Percentiles rank a stretch among this genome's conserved stretches.
phyloP scores from a whole-genome alignment of 2,329 filamentous ascomycete species.

The Aplosporella prunicola region DNA sequence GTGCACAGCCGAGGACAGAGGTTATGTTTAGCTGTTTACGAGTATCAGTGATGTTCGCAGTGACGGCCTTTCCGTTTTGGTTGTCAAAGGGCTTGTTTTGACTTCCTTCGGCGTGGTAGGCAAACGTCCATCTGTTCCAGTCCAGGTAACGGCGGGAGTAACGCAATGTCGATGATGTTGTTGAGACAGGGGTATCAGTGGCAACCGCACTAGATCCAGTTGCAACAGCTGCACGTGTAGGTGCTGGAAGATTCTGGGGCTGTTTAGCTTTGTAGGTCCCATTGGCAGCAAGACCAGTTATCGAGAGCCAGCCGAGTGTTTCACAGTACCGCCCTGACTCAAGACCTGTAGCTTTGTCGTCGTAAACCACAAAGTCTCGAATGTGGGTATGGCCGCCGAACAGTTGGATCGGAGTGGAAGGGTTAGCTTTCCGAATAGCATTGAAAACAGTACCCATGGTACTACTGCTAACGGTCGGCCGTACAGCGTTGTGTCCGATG shows the following conservation, averaged over 20 bases:
- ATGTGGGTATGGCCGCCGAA: slow-evolving; percentile 58
- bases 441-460: slow-evolving; percentile 44
- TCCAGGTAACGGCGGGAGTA: slow-evolving; percentile 52
- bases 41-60: slow-evolving; percentile 40
- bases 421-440: slow-evolving; percentile 48
- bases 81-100: slow-evolving; percentile 41
- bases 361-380: slow-evolving; percentile 55
- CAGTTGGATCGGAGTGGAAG: slow-evolving; percentile 52
- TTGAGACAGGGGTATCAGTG: slow-evolving; percentile 27
- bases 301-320: slow-evolving; percentile 57
- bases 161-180: slow-evolving; percentile 34
- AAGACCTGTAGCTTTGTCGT: slow-evolving; percentile 51
- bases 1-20: slow-evolving; percentile 50
- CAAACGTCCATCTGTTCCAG: slow-evolving; percentile 58
- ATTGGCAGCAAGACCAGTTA: slow-evolving; percentile 47
- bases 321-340: slow-evolving; percentile 58
- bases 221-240: slow-evolving; percentile 25
- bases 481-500: slow-evolving; percentile 54
- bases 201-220: slow-evolving; percentile 17
- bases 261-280: slow-evolving; percentile 33
- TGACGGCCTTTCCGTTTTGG: slow-evolving; percentile 37
- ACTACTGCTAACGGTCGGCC: slow-evolving; percentile 35
- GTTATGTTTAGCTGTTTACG: slow-evolving; percentile 48
- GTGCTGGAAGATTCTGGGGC: slow-evolving; percentile 35
- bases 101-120: slow-evolving; percentile 50